A percentile compares a stretch with the other conserved stretches of the same genome.
Evolutionary conservation across 345 rosid species (phyloP).

Genomic region (Brassica cretica): DNA sequence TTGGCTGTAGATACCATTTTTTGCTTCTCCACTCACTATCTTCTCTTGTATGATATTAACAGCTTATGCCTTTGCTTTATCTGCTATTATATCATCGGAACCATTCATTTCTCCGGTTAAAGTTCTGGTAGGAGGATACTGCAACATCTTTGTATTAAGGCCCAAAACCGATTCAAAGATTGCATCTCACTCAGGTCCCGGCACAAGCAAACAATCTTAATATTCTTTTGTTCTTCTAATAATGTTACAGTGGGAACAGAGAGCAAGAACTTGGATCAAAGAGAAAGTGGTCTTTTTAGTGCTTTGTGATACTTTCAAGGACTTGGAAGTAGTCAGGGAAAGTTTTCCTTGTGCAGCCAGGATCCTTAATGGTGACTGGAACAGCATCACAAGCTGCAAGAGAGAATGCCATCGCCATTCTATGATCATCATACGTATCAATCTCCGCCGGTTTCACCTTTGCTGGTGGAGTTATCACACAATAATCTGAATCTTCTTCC

Average conservation of each 20-base stretch:
- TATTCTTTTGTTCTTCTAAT: not conserved
- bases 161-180: slow-evolving; percentile 8
- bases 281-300: slow-evolving; percentile 18
- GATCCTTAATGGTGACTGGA: slow-evolving; percentile 90
- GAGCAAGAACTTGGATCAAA: slow-evolving; percentile 8
- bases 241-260: slow-evolving; percentile 21
- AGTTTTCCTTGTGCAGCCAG: slow-evolving; percentile 87
- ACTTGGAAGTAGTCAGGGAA: slow-evolving; percentile 96
- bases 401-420: slow-evolving; percentile 99
- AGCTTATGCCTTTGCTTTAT: no score
- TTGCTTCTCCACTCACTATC: no score
- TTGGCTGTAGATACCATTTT: no score
- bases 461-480: slow-evolving; percentile 91
- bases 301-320: slow-evolving; percentile 71
- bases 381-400: slow-evolving; percentile 94
- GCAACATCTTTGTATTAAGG: no score
- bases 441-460: slow-evolving; percentile 70
- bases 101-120: no score
- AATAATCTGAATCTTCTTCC: slow-evolving; percentile 93
- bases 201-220: slow-evolving; percentile 3
- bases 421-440: slow-evolving; percentile 93
- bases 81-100: no score
- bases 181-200: no score
- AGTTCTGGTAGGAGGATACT: no score
- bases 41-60: no score